These are phyloP conservation scores for Tricladium varicosporioides DNA, from an alignment of 2,329 filamentous ascomycete species.

Conservation along the genomic window DNA sequence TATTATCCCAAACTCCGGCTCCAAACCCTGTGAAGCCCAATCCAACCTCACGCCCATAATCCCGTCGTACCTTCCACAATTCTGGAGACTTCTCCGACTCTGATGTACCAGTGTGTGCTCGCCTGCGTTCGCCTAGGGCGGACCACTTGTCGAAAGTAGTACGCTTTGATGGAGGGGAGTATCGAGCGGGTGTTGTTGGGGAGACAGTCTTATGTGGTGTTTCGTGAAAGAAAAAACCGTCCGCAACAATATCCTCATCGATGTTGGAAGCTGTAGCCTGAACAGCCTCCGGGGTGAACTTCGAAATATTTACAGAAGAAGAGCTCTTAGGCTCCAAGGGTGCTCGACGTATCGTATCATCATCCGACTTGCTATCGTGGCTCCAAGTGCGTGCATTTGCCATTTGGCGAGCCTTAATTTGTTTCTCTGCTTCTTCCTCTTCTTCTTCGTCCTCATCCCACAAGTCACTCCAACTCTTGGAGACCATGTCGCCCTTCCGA, in stretches of 20 bases:
- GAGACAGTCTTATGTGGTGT: conserved; percentile 42
- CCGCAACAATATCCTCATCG: conserved; percentile 64
- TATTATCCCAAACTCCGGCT: conserved; percentile 33
- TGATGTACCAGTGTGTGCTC: conserved; percentile 57
- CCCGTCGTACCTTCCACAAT: conserved; percentile 38
- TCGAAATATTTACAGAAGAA: conserved; percentile 47
- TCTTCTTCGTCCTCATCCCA: conserved; percentile 93
- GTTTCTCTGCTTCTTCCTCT: conserved; percentile 62
- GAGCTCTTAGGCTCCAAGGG: conserved; percentile 54
- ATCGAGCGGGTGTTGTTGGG: conserved; percentile 45
- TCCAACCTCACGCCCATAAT: conserved; percentile 39
- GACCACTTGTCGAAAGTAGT: conserved; percentile 80
- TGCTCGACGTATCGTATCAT: conserved; percentile 46
- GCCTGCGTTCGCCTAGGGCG: conserved; percentile 78
- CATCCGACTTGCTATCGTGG: conserved; percentile 50
- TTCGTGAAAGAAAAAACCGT: conserved; percentile 74
- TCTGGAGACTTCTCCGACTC: conserved; percentile 51
- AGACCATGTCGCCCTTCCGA: conserved; percentile 72
- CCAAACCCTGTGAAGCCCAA: conserved; percentile 49
- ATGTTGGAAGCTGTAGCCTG: conserved; percentile 46
- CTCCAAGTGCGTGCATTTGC: conserved; percentile 78
- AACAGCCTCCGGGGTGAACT: conserved; percentile 39
- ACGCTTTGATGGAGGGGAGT: conserved; percentile 67
- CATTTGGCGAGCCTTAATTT: conserved; percentile 55
- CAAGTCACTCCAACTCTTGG: conserved; percentile 99